Percentiles rank a stretch among this genome's conserved stretches.
Evolutionary conservation across 78 protist genomes (phyloP).

Genomic region (Parvularia atlantis): DNA sequence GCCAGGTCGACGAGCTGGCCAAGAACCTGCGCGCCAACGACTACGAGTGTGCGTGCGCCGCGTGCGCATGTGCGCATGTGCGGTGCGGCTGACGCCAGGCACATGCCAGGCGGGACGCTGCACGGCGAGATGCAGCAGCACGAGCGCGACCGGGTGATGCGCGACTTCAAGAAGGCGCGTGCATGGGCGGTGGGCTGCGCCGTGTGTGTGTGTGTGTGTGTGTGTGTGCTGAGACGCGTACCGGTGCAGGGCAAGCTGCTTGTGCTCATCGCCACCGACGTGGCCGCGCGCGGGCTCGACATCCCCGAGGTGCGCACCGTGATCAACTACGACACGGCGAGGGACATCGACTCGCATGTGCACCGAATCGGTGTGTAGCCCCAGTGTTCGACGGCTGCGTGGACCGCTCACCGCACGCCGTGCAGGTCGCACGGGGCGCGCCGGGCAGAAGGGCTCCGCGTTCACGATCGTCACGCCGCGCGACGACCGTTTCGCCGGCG

Average conservation of each 20-base stretch:
- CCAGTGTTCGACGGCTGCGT: slow-evolving; percentile 38
- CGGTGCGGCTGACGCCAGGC: too few relatives aligned
- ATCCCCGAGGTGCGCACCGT: slow-evolving; percentile 50
- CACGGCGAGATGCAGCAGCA: slow-evolving; percentile 73
- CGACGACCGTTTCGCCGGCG: slow-evolving; percentile 40
- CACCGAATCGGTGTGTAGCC: slow-evolving; percentile 84
- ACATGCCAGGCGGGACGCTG: slow-evolving; percentile 32
- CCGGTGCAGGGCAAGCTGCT: slow-evolving; percentile 59
- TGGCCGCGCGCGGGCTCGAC: slow-evolving; percentile 78
- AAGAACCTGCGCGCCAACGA: too few relatives aligned
- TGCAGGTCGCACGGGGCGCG: neutral
- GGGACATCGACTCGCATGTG: slow-evolving; percentile 69
- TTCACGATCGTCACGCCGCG: slow-evolving; percentile 35
- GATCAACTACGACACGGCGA: slow-evolving; percentile 58
- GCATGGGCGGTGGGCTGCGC: slow-evolving; percentile 51
- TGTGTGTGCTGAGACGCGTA: slow-evolving; percentile 90
- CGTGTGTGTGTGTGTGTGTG: slow-evolving; percentile 44
- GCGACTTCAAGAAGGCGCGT: slow-evolving; percentile 44
- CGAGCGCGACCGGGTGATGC: slow-evolving; percentile 27
- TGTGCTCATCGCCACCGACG: slow-evolving; percentile 70
- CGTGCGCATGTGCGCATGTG: too few relatives aligned
- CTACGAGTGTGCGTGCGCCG: too few relatives aligned
- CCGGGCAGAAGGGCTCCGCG: slow-evolving; percentile 49
- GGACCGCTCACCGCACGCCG: neutral
- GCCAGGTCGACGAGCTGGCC: too few relatives aligned